A percentile compares a stretch with the other conserved stretches of the same genome.
Evolutionary conservation across 495 filamentous ascomycete genomes (phyloP).

Genomic region (Ramalina intermedia): DNA sequence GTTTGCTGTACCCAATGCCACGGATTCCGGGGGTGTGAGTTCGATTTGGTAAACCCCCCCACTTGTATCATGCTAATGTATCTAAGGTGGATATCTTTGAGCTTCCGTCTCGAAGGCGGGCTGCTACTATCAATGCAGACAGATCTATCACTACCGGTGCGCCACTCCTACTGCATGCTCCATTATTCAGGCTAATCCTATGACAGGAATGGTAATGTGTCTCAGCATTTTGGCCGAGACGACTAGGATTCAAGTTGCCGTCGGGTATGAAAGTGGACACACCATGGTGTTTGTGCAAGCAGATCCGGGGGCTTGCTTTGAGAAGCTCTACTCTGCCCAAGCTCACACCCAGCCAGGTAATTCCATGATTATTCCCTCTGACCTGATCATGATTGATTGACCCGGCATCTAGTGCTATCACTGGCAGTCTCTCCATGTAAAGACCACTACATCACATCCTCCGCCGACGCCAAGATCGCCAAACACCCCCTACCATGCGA

Average conservation of each 20-base stretch:
- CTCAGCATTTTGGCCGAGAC: conserved; percentile 34
- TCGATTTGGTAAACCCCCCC: background rate
- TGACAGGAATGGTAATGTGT: conserved; percentile 76
- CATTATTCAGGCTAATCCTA: background rate
- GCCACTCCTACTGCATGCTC: background rate
- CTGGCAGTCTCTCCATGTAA: conserved; percentile 44
- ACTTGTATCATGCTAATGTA: background rate
- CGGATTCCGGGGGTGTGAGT: conserved; percentile 57
- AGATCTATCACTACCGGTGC: conserved; percentile 40
- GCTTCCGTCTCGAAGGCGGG: conserved; percentile 55
- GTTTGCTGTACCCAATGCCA: conserved; percentile 61
- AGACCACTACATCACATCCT: conserved; percentile 63
- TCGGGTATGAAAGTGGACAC: conserved; percentile 82
- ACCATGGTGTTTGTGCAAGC: conserved; percentile 40
- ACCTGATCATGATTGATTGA: background rate
- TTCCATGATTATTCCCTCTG: background rate
- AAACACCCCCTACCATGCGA: conserved; percentile 43
- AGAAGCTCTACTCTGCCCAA: conserved; percentile 47
- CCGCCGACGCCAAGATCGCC: conserved; percentile 58
- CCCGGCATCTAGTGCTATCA: conserved; percentile 43
- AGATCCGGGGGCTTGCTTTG: conserved; percentile 33
- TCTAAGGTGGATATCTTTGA: conserved; percentile 69
- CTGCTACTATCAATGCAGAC: conserved; percentile 48
- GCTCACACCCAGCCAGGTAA: conserved; percentile 60
- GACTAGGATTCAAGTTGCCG: conserved; percentile 36